Conservation (phyloP, 2,329 filamentous ascomycete genomes). For the Tolypocladium capitatum region DNA sequence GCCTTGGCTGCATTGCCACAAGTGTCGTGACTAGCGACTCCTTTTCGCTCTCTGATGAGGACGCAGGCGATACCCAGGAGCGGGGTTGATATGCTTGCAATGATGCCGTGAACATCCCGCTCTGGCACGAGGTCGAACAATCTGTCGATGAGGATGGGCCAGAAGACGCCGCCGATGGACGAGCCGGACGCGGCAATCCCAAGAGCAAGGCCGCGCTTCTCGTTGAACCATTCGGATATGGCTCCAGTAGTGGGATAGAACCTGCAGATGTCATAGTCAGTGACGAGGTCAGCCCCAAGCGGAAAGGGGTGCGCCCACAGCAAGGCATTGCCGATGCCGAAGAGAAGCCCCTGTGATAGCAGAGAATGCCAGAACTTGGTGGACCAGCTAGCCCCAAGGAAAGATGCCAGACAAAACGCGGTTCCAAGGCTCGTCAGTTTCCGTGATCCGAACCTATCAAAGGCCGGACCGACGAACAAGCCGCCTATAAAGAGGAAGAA, state of each 20-base stretch:
- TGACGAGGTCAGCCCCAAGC: not conserved
- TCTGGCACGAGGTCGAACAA: conserved; percentile 5
- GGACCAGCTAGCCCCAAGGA: conserved; percentile 20
- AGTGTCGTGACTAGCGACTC: conserved; percentile 5
- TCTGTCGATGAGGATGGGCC: conserved; percentile 13
- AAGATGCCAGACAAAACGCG: conserved; percentile 21
- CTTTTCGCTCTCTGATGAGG: conserved; percentile 15
- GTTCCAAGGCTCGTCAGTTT: conserved; percentile 21
- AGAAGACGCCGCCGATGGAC: conserved; percentile 17
- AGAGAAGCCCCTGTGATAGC: conserved; percentile 25
- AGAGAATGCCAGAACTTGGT: conserved; percentile 23
- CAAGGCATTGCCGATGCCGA: conserved; percentile 26
- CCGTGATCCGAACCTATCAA: conserved; percentile 25
- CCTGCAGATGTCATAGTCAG: conserved; percentile 3
- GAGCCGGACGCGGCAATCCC: conserved; percentile 18
- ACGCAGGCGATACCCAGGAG: conserved; percentile 13
- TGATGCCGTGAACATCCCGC: conserved; percentile 8
- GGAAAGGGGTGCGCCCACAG: conserved; percentile 9
- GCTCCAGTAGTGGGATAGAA: conserved; percentile 18
- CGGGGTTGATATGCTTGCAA: conserved; percentile 11
- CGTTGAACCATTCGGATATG: conserved; percentile 18
- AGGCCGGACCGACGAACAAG: conserved; percentile 23
- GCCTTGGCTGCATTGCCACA: conserved; percentile 3
- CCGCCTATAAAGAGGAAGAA: conserved; percentile 27
- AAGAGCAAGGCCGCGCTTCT: conserved; percentile 15